Evolutionary conservation across 129 eudicot genomes (phyloP).

Genomic region (Mikania micrantha): DNA sequence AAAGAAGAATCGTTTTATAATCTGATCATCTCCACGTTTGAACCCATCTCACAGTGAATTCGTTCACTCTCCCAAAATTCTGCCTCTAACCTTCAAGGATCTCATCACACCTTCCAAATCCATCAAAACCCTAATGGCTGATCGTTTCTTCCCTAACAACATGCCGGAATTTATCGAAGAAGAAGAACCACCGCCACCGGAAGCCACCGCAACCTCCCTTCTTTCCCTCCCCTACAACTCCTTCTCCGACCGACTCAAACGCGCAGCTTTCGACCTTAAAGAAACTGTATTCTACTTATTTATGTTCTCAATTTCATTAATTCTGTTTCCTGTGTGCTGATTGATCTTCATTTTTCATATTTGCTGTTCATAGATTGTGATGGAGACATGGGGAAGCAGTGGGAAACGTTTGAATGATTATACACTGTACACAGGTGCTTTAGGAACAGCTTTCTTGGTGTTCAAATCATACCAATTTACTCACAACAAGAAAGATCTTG

Average conservation of each 20-base stretch:
- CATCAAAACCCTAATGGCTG: constrained; percentile 44
- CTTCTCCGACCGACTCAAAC: constrained; percentile 43
- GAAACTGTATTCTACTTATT: constrained; percentile 31
- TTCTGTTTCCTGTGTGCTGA: not conserved
- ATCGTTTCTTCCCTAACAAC: constrained; percentile 76
- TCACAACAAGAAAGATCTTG: constrained; percentile 44
- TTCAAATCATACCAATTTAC: constrained; percentile 63
- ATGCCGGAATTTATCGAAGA: constrained; percentile 44
- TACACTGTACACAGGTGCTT: constrained; percentile 67
- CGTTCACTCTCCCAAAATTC: not conserved
- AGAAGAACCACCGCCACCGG: constrained; percentile 17
- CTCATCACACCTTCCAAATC: not conserved
- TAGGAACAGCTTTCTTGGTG: constrained; percentile 78
- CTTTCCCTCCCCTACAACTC: constrained; percentile 44
- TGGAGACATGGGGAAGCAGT: constrained; percentile 57
- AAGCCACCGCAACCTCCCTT: constrained; percentile 27
- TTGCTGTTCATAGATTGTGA: constrained; percentile 48
- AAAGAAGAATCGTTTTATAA: not conserved
- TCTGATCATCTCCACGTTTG: not conserved
- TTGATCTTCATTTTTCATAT: not conserved
- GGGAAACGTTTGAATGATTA: constrained; percentile 54
- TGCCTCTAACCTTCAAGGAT: not conserved
- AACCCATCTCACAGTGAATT: not conserved
- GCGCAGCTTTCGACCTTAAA: constrained; percentile 54
- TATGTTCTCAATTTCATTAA: not conserved